Base-by-base conservation (phyloP, 2,329 filamentous ascomycete species). In the Elsinoe fawcettii region DNA sequence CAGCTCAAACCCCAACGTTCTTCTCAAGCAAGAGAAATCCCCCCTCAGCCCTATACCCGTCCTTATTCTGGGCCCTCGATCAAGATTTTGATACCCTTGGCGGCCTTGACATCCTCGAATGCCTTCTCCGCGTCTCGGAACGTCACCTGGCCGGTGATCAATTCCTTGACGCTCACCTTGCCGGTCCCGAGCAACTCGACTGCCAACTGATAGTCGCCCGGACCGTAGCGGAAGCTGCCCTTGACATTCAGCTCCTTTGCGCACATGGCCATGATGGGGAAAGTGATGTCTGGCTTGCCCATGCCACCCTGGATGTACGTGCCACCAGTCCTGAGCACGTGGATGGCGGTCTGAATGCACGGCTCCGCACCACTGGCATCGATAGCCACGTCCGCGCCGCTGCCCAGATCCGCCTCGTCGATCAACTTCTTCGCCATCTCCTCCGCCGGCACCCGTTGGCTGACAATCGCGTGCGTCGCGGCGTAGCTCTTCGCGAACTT, bases 261-360 rank as follows among this genome's bases (percentile, higher is more conserved):
- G 71, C 89, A 95, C 66, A 93, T 77, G 9, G 87, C 85, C 82
- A 91, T 87, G 70, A 96, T 95, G 58, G 91, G 91, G 75, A 95
- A 95, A 14, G 73, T 87, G 70, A 95, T 90, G 66, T 95, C 87
- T 39, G 83, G 73, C 68, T 85, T 86, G 66, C 91, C 91, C 89
- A 96, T 93, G 58, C 90, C 90, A 60, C 84, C 88, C 75, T 93
- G 88, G 3, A 93, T 71, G 63, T 89, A 92, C 14, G 80, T 85
- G 30, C 88, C 88, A 57, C 88, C 88, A 47, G 77, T 77, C 61
- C 84, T 80, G 23, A 90, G 14, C 18, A 80, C 79, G 71, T 91
- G 85, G 65, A 92, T 80, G 32, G 80, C 81, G 0, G 86, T 80
- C 73, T 91, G 87, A 65, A 92, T 89, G 8, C 83, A 87, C 0